Percentiles rank a stretch among this genome's conserved stretches.
These are phyloP conservation scores for Elongisporangium senticosum DNA, from an alignment of 352 stramenopile genomes.

Conservation along the genomic window DNA sequence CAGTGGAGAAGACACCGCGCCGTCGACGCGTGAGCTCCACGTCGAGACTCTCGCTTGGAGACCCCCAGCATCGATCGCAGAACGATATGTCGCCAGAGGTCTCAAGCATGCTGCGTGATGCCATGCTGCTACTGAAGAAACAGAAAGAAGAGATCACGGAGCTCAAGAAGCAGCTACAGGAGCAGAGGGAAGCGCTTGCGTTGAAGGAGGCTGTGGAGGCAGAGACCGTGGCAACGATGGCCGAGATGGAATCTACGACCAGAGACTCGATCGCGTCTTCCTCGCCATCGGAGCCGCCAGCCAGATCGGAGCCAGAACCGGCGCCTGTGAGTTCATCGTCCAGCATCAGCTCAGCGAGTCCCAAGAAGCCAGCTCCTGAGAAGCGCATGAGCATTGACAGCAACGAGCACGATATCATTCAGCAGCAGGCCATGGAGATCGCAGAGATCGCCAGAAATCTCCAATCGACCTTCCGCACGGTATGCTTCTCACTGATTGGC, in stretches of 20 bases:
- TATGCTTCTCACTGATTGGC: background rate
- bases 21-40: conserved; percentile 15
- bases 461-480: conserved; percentile 37
- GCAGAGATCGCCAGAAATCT: conserved; percentile 57
- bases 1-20: conserved; percentile 6
- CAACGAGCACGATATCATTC: conserved; percentile 27
- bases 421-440: conserved; percentile 60
- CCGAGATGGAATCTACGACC: background rate
- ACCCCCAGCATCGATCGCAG: background rate
- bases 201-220: conserved; percentile 2
- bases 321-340: background rate
- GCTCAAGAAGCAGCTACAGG: conserved; percentile 28
- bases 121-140: conserved; percentile 54
- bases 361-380: background rate
- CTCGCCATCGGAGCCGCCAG: background rate
- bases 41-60: conserved; percentile 8
- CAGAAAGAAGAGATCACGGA: conserved; percentile 72
- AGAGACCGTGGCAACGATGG: background rate
- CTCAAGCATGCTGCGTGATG: conserved; percentile 59
- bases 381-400: background rate
- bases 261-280: background rate
- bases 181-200: conserved; percentile 19
- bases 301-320: background rate
- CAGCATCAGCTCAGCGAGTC: background rate
- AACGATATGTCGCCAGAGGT: conserved; percentile 33